phyloP scores from a whole-genome alignment of 495 filamentous ascomycete genomes.

The Apiosordaria backusii region DNA sequence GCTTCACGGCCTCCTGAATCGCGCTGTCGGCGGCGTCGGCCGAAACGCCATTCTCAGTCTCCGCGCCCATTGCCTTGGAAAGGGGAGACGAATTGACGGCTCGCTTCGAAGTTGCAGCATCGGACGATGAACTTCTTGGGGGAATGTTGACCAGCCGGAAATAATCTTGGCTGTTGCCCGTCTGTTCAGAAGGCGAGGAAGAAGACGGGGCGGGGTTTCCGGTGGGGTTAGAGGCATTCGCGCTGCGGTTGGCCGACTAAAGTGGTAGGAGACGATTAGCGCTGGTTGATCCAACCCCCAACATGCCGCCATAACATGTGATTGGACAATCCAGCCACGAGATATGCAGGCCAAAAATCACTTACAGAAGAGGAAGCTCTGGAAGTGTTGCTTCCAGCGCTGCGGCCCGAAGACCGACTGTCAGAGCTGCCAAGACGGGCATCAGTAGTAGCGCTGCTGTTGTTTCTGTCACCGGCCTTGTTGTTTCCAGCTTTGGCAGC shows the following conservation, averaged over 20 bases:
- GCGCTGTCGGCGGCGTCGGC: slow-evolving; percentile 30
- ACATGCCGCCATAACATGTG: slow-evolving; percentile 26
- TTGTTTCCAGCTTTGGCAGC: slow-evolving; percentile 23
- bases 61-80: slow-evolving; percentile 66
- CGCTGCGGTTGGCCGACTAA: slow-evolving; percentile 49
- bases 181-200: slow-evolving; percentile 38
- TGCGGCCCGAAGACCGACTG: slow-evolving; percentile 38
- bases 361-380: slow-evolving; percentile 46
- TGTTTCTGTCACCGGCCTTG: slow-evolving; percentile 18
- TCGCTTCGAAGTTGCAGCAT: slow-evolving; percentile 59
- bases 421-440: slow-evolving; percentile 42
- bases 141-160: slow-evolving; percentile 61
- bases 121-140: slow-evolving; percentile 64
- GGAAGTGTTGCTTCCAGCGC: slow-evolving; percentile 34
- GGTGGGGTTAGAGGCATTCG: slow-evolving; percentile 42
- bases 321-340: slow-evolving; percentile 36
- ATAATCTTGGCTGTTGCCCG: slow-evolving; percentile 47
- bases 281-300: slow-evolving; percentile 31
- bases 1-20: slow-evolving; percentile 33
- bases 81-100: slow-evolving; percentile 77
- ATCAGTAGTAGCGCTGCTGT: slow-evolving; percentile 25
- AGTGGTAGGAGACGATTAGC: slow-evolving; percentile 25
- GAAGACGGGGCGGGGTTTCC: slow-evolving; percentile 45
- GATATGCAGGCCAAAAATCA: slow-evolving; percentile 15
- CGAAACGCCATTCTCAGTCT: slow-evolving; percentile 32